Evolutionary conservation across 1,284 basidiomycete genomes (phyloP).

Genomic region (Pyrrhoderma noxium): DNA sequence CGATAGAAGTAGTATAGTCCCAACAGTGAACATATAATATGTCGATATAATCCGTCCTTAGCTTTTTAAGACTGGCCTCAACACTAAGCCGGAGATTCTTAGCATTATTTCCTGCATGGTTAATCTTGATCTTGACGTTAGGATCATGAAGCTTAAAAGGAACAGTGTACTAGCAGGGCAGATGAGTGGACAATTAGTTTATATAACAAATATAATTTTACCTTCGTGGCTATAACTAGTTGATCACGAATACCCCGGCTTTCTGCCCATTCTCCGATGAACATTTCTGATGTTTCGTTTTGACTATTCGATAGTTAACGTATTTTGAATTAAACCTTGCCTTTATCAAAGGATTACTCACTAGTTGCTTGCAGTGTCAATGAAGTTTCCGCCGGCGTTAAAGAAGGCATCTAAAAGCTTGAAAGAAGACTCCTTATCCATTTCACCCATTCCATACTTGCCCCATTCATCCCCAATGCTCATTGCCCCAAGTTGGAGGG

Average conservation of each 20-base stretch:
- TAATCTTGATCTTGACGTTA: conserved; percentile 24
- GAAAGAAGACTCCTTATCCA: conserved; percentile 39
- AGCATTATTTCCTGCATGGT: conserved; percentile 32
- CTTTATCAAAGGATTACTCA: conserved; percentile 21
- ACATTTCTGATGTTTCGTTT: conserved; percentile 34
- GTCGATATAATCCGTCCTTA: conserved; percentile 38
- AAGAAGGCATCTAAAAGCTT: conserved; percentile 43
- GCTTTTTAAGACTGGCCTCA: conserved; percentile 35
- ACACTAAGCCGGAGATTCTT: conserved; percentile 30
- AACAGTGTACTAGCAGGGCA: background rate
- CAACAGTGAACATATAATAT: conserved; percentile 39
- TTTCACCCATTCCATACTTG: conserved; percentile 28
- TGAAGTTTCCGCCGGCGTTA: conserved; percentile 46
- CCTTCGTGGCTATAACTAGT: conserved; percentile 42
- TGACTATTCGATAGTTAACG: background rate
- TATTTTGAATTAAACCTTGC: background rate
- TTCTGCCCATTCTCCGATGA: conserved; percentile 45
- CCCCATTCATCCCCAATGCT: conserved; percentile 35
- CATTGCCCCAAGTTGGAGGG: conserved; percentile 41
- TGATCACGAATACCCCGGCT: conserved; percentile 38
- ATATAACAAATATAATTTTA: conserved; percentile 31
- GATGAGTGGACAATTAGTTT: conserved; percentile 8
- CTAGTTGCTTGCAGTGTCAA: conserved; percentile 49
- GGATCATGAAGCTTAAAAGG: too few relatives aligned
- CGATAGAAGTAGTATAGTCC: conserved; percentile 37